A percentile compares a stretch with the other conserved stretches of the same genome.
These are phyloP conservation scores for Talaromyces verruculosus DNA, from an alignment of 2,329 filamentous ascomycete genomes.

Conservation along the genomic window DNA sequence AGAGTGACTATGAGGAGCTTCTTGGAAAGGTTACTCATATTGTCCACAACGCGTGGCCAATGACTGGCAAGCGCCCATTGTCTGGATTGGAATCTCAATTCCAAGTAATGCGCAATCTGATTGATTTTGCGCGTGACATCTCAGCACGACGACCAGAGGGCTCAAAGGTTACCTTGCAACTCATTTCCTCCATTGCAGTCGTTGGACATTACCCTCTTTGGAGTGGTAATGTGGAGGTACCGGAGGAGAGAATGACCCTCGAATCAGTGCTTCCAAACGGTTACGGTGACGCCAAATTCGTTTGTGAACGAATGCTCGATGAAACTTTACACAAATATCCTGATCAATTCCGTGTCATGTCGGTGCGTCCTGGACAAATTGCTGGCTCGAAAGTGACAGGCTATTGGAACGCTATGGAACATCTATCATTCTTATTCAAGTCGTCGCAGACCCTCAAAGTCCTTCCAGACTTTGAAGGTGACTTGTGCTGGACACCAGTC, in stretches of 20 bases:
- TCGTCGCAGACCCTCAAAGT: constrained; percentile 48
- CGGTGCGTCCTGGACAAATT: constrained; percentile 54
- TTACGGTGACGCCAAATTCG: constrained; percentile 56
- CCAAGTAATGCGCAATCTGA: constrained; percentile 52
- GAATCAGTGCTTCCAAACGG: constrained; percentile 47
- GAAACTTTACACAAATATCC: constrained; percentile 49
- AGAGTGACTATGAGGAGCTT: constrained; percentile 41
- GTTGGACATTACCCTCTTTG: constrained; percentile 37
- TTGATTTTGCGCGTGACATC: constrained; percentile 45
- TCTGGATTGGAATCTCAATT: constrained; percentile 31
- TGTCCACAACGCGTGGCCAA: constrained; percentile 35
- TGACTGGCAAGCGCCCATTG: constrained; percentile 27
- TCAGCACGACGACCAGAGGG: constrained; percentile 23
- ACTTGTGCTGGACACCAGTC: constrained; percentile 51
- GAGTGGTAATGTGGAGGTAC: constrained; percentile 35
- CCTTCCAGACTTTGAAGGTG: constrained; percentile 45
- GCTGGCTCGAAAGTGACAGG: constrained; percentile 52
- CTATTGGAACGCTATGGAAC: constrained; percentile 57
- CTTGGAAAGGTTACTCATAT: constrained; percentile 49
- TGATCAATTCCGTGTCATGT: constrained; percentile 45
- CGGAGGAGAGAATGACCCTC: constrained; percentile 46
- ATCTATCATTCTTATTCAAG: constrained; percentile 53
- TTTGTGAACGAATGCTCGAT: constrained; percentile 53
- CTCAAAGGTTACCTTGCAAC: constrained; percentile 38
- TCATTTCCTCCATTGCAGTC: constrained; percentile 46